Percentiles rank a stretch among this genome's conserved stretches.
Evolutionary conservation across 2,329 filamentous ascomycete genomes (phyloP).

Genomic region (Akanthomyces muscarius): DNA sequence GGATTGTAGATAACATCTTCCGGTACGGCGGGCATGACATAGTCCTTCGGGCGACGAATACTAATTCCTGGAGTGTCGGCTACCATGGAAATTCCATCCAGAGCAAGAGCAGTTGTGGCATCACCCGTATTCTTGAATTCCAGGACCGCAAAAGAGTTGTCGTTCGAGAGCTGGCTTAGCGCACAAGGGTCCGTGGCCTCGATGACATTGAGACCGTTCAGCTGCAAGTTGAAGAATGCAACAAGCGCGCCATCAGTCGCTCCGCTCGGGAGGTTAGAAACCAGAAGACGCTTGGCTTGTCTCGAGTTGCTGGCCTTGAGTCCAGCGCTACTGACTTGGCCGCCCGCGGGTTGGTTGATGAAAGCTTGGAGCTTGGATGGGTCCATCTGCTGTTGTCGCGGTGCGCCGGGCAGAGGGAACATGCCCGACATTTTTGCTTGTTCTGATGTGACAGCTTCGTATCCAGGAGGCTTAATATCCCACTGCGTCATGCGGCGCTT

Average conservation of each 20-base stretch:
- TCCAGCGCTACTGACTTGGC: constrained; percentile 66
- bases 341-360: constrained; percentile 76
- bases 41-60: constrained; percentile 89
- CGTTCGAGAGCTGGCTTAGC: constrained; percentile 74
- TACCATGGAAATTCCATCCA: constrained; percentile 88
- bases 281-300: constrained; percentile 87
- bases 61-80: constrained; percentile 63
- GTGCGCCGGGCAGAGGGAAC: constrained; percentile 96
- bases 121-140: constrained; percentile 88
- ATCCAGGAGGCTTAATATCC: constrained; percentile 98
- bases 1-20: constrained; percentile 72
- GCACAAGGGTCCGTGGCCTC: constrained; percentile 80
- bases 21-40: constrained; percentile 80
- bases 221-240: constrained; percentile 90
- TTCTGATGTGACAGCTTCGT: constrained; percentile 96
- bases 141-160: constrained; percentile 75
- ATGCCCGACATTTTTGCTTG: constrained; percentile 98
- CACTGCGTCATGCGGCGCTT: constrained; percentile 95
- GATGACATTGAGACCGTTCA: constrained; percentile 94
- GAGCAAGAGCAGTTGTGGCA: constrained; percentile 82
- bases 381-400: constrained; percentile 92
- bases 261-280: constrained; percentile 72
- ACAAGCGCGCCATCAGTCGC: constrained; percentile 73
- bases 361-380: constrained; percentile 91
- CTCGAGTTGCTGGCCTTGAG: constrained; percentile 90